Evolutionary conservation across 108 stramenopile species (phyloP).

Genomic region (Cyclotella atomus): DNA sequence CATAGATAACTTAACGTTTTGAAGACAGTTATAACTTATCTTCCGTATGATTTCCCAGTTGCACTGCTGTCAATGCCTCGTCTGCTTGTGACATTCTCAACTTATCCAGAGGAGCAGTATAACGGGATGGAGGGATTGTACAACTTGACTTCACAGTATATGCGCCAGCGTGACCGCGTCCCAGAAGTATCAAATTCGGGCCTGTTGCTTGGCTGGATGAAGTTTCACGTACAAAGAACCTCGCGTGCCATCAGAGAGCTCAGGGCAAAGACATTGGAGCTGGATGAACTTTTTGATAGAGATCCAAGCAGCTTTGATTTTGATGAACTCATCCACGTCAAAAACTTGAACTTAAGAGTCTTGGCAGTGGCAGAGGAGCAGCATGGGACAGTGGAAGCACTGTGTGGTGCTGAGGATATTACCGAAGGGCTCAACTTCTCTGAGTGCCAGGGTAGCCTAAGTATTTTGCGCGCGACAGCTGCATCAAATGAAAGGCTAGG

Average conservation of each 20-base stretch:
- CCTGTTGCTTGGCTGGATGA: conserved; percentile 49
- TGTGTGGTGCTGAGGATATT: conserved; percentile 40
- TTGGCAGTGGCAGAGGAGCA: conserved; percentile 64
- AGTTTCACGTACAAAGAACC: conserved; percentile 60
- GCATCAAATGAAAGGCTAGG: conserved; percentile 54
- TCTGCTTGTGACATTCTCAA: conserved; percentile 57
- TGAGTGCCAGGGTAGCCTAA: conserved; percentile 37
- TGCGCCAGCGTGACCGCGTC: conserved; percentile 52
- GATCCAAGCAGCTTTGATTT: conserved; percentile 41
- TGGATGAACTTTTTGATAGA: conserved; percentile 55
- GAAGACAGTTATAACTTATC: too few species aligned
- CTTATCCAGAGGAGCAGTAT: conserved; percentile 22
- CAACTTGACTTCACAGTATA: conserved; percentile 29
- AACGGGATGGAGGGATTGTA: conserved; percentile 29
- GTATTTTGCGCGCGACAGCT: conserved; percentile 43
- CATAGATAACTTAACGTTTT: too few species aligned
- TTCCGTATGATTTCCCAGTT: too few species aligned
- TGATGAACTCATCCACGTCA: conserved; percentile 48
- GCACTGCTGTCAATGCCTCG: conserved; percentile 48
- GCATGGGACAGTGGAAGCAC: conserved; percentile 61
- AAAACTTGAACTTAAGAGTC: conserved; percentile 47
- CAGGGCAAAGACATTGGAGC: conserved; percentile 30
- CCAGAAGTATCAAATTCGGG: conserved; percentile 48
- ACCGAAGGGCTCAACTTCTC: conserved; percentile 50
- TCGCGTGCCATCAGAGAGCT: conserved; percentile 47